phyloP scores from a whole-genome alignment of 495 filamentous ascomycete species.

The Xylaria acuta region DNA sequence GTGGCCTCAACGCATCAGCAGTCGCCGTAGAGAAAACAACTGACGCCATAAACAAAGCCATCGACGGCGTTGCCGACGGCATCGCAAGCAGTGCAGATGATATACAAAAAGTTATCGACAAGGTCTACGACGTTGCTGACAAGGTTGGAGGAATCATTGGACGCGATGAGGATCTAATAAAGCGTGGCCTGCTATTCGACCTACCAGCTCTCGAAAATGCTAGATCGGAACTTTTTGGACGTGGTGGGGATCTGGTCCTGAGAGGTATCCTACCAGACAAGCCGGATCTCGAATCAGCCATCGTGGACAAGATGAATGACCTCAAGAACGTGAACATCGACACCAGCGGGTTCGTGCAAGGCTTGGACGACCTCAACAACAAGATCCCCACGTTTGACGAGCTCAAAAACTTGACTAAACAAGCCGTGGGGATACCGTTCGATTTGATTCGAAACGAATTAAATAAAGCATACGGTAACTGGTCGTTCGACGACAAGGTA shows the following conservation, averaged over 20 bases:
- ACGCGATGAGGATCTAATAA: conserved; percentile 33
- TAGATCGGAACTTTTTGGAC: conserved; percentile 8
- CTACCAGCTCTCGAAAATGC: conserved; percentile 6
- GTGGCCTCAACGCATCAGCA: conserved; percentile 73
- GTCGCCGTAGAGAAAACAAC: conserved; percentile 72
- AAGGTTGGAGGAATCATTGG: conserved; percentile 59
- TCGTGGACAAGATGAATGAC: conserved; percentile 52
- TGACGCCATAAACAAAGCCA: conserved; percentile 73
- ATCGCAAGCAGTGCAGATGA: conserved; percentile 60
- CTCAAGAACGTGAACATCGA: conserved; percentile 74
- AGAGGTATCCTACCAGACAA: conserved; percentile 39
- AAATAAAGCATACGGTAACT: conserved; percentile 68
- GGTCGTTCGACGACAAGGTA: conserved; percentile 74
- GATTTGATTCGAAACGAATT: conserved; percentile 74
- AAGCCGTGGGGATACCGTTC: conserved; percentile 77
- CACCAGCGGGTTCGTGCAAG: conserved; percentile 65
- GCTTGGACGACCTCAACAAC: conserved; percentile 70
- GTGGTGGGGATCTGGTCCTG: not conserved
- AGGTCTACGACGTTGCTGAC: conserved; percentile 62
- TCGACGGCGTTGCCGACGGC: conserved; percentile 68
- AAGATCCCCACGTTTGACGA: conserved; percentile 83
- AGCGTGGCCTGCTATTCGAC: conserved; percentile 52
- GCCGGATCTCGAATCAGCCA: conserved; percentile 64
- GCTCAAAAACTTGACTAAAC: conserved; percentile 77
- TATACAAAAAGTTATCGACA: conserved; percentile 69